Conservation (phyloP, 495 filamentous ascomycete genomes). For the Paragyromitra xinjiangensis region DNA sequence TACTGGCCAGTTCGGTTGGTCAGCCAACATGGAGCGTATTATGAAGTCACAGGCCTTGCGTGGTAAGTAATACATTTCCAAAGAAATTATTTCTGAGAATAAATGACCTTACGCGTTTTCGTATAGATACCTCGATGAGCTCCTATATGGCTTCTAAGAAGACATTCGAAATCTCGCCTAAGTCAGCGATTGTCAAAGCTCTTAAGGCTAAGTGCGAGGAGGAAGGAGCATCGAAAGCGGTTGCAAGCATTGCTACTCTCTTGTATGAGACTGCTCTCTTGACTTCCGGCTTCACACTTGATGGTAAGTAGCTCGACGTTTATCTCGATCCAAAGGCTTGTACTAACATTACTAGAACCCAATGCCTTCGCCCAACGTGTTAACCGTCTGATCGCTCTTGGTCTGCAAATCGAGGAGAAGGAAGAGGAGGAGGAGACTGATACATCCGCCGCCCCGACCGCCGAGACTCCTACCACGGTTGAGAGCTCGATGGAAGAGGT, state of each 20-base stretch:
- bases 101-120: not conserved
- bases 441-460: slow-evolving; percentile 67
- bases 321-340: not conserved
- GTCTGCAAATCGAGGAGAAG: slow-evolving; percentile 95
- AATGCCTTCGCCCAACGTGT: slow-evolving; percentile 97
- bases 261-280: slow-evolving; percentile 98
- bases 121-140: slow-evolving; percentile 86
- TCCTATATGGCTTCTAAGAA: slow-evolving; percentile 99
- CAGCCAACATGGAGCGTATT: slow-evolving; percentile 99
- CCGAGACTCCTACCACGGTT: slow-evolving; percentile 61
- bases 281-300: slow-evolving; percentile 98
- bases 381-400: slow-evolving; percentile 96
- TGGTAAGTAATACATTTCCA: slow-evolving; percentile 59
- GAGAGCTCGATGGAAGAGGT: slow-evolving; percentile 76
- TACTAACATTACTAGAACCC: slow-evolving; percentile 69
- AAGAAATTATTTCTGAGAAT: not conserved
- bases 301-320: slow-evolving; percentile 58
- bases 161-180: slow-evolving; percentile 99
- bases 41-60: slow-evolving; percentile 99
- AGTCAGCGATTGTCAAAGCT: slow-evolving; percentile 97
- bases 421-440: slow-evolving; percentile 75
- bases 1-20: slow-evolving; percentile 99
- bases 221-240: slow-evolving; percentile 95
- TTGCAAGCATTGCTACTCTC: slow-evolving; percentile 97
- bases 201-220: slow-evolving; percentile 97